Conservation (phyloP, 2,329 filamentous ascomycete species). For the Ceratocystis cubensis region DNA sequence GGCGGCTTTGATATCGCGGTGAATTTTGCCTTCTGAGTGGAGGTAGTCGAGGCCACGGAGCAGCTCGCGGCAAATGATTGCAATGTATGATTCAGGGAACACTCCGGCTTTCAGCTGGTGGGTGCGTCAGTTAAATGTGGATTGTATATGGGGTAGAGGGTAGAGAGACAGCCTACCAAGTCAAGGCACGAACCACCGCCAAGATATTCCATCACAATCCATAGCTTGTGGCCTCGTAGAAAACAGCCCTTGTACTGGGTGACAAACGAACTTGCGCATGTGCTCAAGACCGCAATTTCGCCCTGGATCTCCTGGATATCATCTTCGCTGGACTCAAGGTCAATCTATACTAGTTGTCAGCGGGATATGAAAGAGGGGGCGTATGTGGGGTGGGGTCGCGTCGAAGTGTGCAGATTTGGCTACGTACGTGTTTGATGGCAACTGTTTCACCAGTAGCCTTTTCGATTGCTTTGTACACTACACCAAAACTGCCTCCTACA, state of each 20-base stretch:
- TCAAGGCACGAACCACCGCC: slow-evolving; percentile 93
- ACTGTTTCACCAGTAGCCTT: slow-evolving; percentile 82
- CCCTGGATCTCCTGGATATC: slow-evolving; percentile 97
- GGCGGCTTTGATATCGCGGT: slow-evolving; percentile 92
- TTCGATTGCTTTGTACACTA: slow-evolving; percentile 94
- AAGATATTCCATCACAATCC: slow-evolving; percentile 98
- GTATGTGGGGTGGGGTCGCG: neutral
- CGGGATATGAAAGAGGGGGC: too few relatives aligned
- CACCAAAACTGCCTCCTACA: slow-evolving; percentile 82
- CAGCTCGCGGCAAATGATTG: slow-evolving; percentile 85
- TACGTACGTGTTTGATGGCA: slow-evolving; percentile 83
- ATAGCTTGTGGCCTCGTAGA: slow-evolving; percentile 88
- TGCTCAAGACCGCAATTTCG: slow-evolving; percentile 89
- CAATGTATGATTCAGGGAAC: slow-evolving; percentile 81
- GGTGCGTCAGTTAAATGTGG: slow-evolving; percentile 17
- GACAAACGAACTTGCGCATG: slow-evolving; percentile 84
- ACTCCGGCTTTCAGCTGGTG: slow-evolving; percentile 72
- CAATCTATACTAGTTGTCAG: slow-evolving; percentile 51
- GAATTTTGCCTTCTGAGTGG: slow-evolving; percentile 87
- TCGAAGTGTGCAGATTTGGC: neutral
- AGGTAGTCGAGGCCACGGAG: slow-evolving; percentile 85
- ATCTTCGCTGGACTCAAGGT: slow-evolving; percentile 96
- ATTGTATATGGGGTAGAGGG: slow-evolving; percentile 19
- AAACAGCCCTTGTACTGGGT: slow-evolving; percentile 96
- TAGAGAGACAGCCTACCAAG: slow-evolving; percentile 46